These are phyloP conservation scores for Phytophthora melonis DNA, from an alignment of 352 stramenopile species.

Conservation along the genomic window DNA sequence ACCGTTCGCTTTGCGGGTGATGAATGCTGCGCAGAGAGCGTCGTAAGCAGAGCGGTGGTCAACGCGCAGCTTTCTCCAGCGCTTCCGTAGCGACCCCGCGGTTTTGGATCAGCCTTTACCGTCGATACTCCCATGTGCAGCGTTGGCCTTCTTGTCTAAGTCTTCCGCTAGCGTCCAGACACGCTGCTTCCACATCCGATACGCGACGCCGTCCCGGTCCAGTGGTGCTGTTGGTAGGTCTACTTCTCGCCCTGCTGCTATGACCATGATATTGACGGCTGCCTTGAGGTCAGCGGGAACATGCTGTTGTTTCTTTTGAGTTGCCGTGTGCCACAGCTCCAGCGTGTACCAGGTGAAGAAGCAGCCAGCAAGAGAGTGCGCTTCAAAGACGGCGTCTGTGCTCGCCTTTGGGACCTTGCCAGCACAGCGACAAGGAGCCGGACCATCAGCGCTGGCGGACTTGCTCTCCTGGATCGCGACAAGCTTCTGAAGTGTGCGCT, in stretches of 20 bases:
- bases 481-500: no score
- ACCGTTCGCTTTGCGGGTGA: conserved; percentile 7
- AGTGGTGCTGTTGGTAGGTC: background rate
- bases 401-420: no score
- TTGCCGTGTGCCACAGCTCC: conserved; percentile 18
- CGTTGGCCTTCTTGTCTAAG: conserved; percentile 17
- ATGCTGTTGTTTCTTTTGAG: conserved; percentile 22
- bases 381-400: background rate
- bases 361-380: conserved; percentile 1
- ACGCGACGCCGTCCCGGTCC: background rate
- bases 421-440: no score
- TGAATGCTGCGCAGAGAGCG: conserved; percentile 16
- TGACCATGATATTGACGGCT: conserved; percentile 19
- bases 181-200: conserved; percentile 25
- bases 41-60: conserved; percentile 7
- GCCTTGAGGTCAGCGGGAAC: conserved; percentile 19
- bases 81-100: conserved; percentile 8
- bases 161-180: conserved; percentile 21
- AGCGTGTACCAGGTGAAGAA: conserved; percentile 13
- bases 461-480: no score
- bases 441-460: no score
- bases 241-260: background rate
- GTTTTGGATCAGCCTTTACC: conserved; percentile 12
- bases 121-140: conserved; percentile 2
- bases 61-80: conserved; percentile 11